Evolutionary conservation across 352 stramenopile species (phyloP), one percentile per base, ranked within the genome.

Genomic region (Phytophthora palmivora): DNA sequence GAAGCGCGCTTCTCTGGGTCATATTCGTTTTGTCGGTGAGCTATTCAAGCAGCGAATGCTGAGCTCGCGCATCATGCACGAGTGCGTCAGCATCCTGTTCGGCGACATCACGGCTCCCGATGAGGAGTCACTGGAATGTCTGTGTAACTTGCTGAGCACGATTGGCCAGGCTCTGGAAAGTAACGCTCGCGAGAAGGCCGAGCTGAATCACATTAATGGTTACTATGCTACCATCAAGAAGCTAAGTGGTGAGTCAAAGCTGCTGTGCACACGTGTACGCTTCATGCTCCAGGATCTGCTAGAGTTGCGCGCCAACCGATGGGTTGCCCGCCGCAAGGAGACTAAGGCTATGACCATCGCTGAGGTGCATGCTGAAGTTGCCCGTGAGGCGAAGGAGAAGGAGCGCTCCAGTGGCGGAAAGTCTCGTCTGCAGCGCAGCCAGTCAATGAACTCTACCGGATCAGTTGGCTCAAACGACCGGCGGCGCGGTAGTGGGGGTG

Each of bases 21-120:
- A 98, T 68, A 98, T 98, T 75, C 87, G 95, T 22, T 99, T 99
- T 64, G 95, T 99, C 36, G 96, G 96, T 21, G 96, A 98, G 76
- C 73, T 99, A 3, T 99, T 97, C 78, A 98, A 98, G 72, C 79
- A 96, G 55, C 91, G 94, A 58, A 89, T 99, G 67, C 89, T 98
- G 47, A 98, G 92, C 64, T 89, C 95, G 30, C 91, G 95, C 46
- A 97, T 98, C 72, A 98, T 99, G 88, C 84, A 98, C 70, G 84
- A 92, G 57, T 98, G 94, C 58, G 77, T 98, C 16, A 62, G 76
- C 36, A 83, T 80, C 34, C 60, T 95, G 43, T 93, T 95, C 26
- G 82, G 83, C n/a, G 82, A 94, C 61, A 63, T 87, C 8, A 66
- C 85, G 19, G 76, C 92, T 28, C 87, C 88, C 0, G 92, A 98